Evolutionary conservation across 345 rosid genomes (phyloP).

Genomic region (Capsella bursapastoris): DNA sequence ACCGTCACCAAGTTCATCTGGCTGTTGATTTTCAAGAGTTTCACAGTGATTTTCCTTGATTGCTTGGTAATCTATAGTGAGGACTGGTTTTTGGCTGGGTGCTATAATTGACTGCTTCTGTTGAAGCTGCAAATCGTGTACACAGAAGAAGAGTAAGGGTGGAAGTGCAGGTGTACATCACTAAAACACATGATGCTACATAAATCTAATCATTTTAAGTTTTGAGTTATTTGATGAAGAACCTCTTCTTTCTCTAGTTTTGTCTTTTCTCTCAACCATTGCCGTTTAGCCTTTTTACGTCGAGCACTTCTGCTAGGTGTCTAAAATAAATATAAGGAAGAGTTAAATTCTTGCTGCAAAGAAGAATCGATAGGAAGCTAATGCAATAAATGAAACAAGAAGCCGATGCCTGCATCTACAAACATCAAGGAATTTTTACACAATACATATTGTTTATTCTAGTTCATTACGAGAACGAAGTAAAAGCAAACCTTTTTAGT

Average conservation of each 20-base stretch:
- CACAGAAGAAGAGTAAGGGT: constrained; percentile 11
- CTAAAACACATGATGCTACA: constrained; percentile 14
- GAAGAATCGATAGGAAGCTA: constrained; percentile 11
- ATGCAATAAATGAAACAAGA: constrained; percentile 24
- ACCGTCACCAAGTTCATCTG: constrained; percentile 41
- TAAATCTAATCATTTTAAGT: constrained; percentile 29
- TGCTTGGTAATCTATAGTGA: constrained; percentile 44
- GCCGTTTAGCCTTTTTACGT: constrained; percentile 87
- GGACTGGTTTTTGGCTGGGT: constrained; percentile 46
- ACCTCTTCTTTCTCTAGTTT: constrained; percentile 74
- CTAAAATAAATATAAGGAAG: constrained; percentile 48
- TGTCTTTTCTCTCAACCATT: constrained; percentile 68
- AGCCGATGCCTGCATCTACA: constrained; percentile 10
- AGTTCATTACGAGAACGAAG: constrained; percentile 9
- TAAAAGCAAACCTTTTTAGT: constrained; percentile 62
- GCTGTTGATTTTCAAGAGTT: constrained; percentile 41
- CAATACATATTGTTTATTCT: constrained; percentile 14
- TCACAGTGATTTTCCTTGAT: constrained; percentile 42
- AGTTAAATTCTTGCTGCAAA: constrained; percentile 34
- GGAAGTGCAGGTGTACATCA: constrained; percentile 14
- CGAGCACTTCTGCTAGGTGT: constrained; percentile 89
- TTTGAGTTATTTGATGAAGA: constrained; percentile 23
- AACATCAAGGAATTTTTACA: neutral
- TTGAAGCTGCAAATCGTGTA: constrained; percentile 47
- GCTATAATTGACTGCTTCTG: constrained; percentile 49